These are phyloP conservation scores for Sclerotinia borealis DNA, from an alignment of 2,329 filamentous ascomycete species.

Conservation along the genomic window DNA sequence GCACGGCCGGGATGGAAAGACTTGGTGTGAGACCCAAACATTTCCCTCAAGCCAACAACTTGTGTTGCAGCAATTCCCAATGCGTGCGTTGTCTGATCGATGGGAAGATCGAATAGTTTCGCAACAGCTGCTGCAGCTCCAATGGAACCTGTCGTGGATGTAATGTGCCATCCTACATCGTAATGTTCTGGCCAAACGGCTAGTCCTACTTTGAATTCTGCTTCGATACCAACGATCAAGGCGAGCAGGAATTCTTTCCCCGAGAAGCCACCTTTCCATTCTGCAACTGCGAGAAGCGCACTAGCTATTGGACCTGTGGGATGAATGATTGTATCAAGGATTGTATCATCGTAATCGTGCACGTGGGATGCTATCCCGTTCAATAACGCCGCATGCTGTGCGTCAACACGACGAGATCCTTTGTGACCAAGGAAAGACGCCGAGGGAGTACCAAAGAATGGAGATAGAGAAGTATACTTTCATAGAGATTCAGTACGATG, in stretches of 20 bases:
- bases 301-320: constrained; percentile 46
- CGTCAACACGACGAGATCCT: constrained; percentile 32
- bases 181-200: constrained; percentile 50
- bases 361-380: constrained; percentile 51
- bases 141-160: constrained; percentile 45
- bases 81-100: constrained; percentile 40
- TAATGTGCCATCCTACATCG: constrained; percentile 50
- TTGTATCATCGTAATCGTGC: constrained; percentile 52
- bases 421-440: constrained; percentile 33
- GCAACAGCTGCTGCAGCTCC: constrained; percentile 47
- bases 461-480: constrained; percentile 24
- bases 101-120: constrained; percentile 40
- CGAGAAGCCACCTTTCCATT: constrained; percentile 36
- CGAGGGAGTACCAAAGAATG: constrained; percentile 32
- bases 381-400: constrained; percentile 45
- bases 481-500: neutral
- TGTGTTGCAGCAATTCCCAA: constrained; percentile 49
- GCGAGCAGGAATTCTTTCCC: constrained; percentile 46
- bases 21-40: constrained; percentile 51
- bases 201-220: constrained; percentile 46
- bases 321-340: constrained; percentile 50
- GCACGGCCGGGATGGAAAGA: constrained; percentile 49
- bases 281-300: constrained; percentile 43
- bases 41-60: constrained; percentile 46
- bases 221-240: constrained; percentile 46